These are phyloP conservation scores for Chrysanthemum makinoi DNA, from an alignment of 129 eudicot species.

Conservation along the genomic window DNA sequence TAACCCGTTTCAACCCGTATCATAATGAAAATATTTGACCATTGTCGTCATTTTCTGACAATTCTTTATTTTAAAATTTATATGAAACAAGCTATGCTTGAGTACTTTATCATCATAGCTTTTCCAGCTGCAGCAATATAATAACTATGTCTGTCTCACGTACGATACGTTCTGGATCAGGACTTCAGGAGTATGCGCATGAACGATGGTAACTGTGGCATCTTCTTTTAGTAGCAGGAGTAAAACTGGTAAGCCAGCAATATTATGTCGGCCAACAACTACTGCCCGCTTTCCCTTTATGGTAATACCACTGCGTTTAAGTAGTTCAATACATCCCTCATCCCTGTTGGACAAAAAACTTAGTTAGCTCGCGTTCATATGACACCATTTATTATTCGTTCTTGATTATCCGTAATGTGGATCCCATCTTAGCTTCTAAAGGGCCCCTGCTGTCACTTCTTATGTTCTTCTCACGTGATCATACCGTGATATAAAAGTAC, in stretches of 20 bases:
- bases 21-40: no score
- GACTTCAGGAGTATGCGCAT: background rate
- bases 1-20: no score
- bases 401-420: background rate
- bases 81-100: background rate
- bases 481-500: no score
- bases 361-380: background rate
- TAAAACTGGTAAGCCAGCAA: constrained; percentile 48
- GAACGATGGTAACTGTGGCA: background rate
- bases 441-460: no score
- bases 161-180: background rate
- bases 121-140: constrained; percentile 88
- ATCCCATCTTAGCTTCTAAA: constrained; percentile 9
- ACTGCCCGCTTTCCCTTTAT: background rate
- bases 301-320: background rate
- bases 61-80: no score
- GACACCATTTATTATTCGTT: background rate
- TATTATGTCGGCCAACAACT: constrained; percentile 59
- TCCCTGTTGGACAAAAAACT: constrained; percentile 47
- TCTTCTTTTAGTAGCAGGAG: background rate
- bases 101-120: constrained; percentile 23
- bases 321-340: constrained; percentile 65
- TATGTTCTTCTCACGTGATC: no score
- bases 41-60: background rate
- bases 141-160: background rate